Base-by-base conservation (phyloP, 495 filamentous ascomycete genomes). In the Trichoderma reesei region DNA sequence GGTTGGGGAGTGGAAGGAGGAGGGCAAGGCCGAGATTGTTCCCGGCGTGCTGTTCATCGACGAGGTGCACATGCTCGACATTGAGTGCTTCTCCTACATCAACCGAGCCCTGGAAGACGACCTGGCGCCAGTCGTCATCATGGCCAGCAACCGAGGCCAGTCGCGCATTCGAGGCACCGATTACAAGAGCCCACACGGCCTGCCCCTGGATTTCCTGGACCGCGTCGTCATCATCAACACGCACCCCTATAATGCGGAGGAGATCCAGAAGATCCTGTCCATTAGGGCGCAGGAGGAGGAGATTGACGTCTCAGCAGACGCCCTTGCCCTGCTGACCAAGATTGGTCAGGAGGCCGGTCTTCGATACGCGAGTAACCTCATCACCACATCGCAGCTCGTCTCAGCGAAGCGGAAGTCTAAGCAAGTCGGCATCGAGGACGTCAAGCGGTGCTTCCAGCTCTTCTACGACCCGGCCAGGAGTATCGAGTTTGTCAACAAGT, bases 51-150 rank as follows among this genome's bases (percentile, higher is more conserved):
- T 99, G 10, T 99, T 99, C 80, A 96, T 99, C 69, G 94, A 99
- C 69, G 94, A 99, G 76, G 92, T 99, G 2, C 94, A 99, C 79
- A 98, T 98, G 94, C 88, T 99, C 20, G 94, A 99, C 73, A 96
- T 97, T 67, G 94, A 99, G 71, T 97, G 94, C 79, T 99, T 96
- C 79, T 92, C 90, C 51, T 99, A 91, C 80, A 88, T 99, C 80
- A 99, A 99, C 80, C 89, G 95, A 36, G 94, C 94, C 5, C 81
- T 98, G 31, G 94, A 99, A 73, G 88, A 88, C 31, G 92, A 96
- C 67, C 82, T 99, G 18, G 90, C 93, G 1, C 94, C 94, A 39
- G 94, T 99, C 70, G 92, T 99, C 73, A 98, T 99, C 75, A 97
- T 99, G 92, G 94, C 94, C n/a, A 94, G 89, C 82, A 99, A 99